A percentile compares a stretch with the other conserved stretches of the same genome.
These are phyloP conservation scores for Coccomyxa sp. DNA, from an alignment of 139 green algal species.

Conservation along the genomic window DNA sequence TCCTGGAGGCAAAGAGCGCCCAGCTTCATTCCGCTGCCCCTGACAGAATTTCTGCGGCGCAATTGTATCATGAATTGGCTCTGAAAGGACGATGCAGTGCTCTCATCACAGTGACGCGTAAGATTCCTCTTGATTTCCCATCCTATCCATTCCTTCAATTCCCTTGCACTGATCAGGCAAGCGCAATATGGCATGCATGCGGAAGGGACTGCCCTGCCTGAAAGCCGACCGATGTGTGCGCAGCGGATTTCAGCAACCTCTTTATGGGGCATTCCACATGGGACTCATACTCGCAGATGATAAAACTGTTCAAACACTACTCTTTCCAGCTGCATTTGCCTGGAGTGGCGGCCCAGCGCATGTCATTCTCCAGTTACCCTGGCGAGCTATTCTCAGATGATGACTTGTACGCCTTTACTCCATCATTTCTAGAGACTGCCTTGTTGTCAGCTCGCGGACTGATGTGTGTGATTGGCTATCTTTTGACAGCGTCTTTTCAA, in stretches of 20 bases:
- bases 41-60: conserved; percentile 1
- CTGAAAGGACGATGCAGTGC: conserved; percentile 43
- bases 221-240: not conserved
- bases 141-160: too few species aligned
- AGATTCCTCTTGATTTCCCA: not conserved
- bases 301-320: conserved; percentile 73
- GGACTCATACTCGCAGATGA: conserved; percentile 54
- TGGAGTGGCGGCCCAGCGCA: conserved; percentile 11
- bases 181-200: too few species aligned
- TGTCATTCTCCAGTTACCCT: conserved; percentile 64
- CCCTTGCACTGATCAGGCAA: too few species aligned
- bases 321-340: conserved; percentile 34
- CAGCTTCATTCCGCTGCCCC: not conserved
- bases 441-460: too few species aligned
- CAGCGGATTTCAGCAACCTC: conserved; percentile 41
- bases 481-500: not conserved
- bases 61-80: conserved; percentile 15
- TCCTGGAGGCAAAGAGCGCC: not conserved
- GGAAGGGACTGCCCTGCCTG: too few species aligned
- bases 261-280: conserved; percentile 63
- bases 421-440: too few species aligned
- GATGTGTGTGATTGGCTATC: not conserved
- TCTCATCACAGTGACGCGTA: conserved; percentile 47
- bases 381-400: conserved; percentile 41
- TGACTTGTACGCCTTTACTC: conserved; percentile 22